A percentile compares a stretch with the other conserved stretches of the same genome.
These are phyloP conservation scores for Rickenella mellea DNA, from an alignment of 768 basidiomycete species.

Conservation along the genomic window DNA sequence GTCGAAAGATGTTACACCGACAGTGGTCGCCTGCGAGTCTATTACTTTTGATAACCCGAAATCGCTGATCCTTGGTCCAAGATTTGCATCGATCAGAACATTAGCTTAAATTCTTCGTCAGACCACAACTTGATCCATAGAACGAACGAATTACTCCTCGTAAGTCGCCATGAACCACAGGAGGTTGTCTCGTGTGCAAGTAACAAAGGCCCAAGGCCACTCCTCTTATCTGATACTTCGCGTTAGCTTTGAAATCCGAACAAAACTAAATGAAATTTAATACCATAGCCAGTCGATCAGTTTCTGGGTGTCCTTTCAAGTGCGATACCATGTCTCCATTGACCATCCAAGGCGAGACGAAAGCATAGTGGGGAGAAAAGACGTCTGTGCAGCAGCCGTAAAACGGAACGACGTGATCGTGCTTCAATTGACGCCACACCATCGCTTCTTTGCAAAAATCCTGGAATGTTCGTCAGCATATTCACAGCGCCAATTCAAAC, in stretches of 20 bases:
- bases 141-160: neutral
- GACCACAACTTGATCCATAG: neutral
- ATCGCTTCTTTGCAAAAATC: neutral
- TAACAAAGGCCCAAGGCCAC: neutral
- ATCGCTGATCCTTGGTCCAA: neutral
- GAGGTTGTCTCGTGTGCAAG: neutral
- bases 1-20: neutral
- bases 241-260: neutral
- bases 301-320: neutral
- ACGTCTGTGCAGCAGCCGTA: conserved; percentile 9
- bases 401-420: neutral
- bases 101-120: neutral
- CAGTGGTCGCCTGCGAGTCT: neutral
- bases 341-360: conserved; percentile 19
- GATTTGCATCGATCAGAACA: neutral
- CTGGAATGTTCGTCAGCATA: no score
- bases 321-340: conserved; percentile 2
- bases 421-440: neutral
- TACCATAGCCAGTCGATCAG: neutral
- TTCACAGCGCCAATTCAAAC: no score
- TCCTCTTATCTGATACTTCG: neutral
- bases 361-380: conserved; percentile 10
- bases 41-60: neutral
- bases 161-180: neutral
- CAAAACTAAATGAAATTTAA: neutral